Percentiles rank a stretch among this genome's conserved stretches.
Evolutionary conservation across 495 filamentous ascomycete genomes (phyloP).

Genomic region (Penicillium bovifimosum): DNA sequence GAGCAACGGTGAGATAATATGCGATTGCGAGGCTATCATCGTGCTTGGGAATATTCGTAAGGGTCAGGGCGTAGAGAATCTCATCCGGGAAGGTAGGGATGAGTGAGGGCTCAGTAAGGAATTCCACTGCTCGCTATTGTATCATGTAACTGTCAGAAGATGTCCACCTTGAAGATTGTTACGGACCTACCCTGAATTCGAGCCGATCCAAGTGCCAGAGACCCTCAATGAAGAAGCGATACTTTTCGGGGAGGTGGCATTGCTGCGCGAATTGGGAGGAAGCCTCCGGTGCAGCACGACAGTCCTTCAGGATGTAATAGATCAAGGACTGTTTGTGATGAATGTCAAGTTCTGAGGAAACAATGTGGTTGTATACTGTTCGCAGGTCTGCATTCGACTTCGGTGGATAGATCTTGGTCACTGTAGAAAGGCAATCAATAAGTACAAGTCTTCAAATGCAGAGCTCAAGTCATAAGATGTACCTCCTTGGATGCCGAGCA

Average conservation of each 20-base stretch:
- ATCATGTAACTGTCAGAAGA: conserved; percentile 13
- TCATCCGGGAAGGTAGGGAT: conserved; percentile 77
- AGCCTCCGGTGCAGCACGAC: conserved; percentile 49
- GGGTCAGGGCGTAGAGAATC: conserved; percentile 64
- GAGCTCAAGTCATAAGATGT: conserved; percentile 13
- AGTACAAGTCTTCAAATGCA: background rate
- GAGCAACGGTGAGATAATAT: conserved; percentile 69
- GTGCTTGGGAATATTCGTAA: conserved; percentile 48
- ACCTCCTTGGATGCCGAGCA: conserved; percentile 68
- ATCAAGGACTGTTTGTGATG: conserved; percentile 74
- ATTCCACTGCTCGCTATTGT: conserved; percentile 57
- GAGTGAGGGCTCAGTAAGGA: conserved; percentile 68
- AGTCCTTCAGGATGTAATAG: conserved; percentile 75
- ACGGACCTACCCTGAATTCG: conserved; percentile 52
- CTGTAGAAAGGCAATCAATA: conserved; percentile 24
- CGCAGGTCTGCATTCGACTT: conserved; percentile 57
- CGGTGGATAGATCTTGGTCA: conserved; percentile 62
- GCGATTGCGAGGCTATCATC: conserved; percentile 64
- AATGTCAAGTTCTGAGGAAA: conserved; percentile 50
- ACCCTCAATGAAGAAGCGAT: conserved; percentile 70
- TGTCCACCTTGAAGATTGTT: background rate
- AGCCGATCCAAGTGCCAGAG: conserved; percentile 73
- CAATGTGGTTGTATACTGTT: conserved; percentile 59
- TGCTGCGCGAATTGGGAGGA: conserved; percentile 47
- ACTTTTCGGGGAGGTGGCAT: conserved; percentile 60